Evolutionary conservation across 2,329 filamentous ascomycete species (phyloP), one percentile per base, ranked within the genome.

Genomic region (Botrytis pseudocinerea): DNA sequence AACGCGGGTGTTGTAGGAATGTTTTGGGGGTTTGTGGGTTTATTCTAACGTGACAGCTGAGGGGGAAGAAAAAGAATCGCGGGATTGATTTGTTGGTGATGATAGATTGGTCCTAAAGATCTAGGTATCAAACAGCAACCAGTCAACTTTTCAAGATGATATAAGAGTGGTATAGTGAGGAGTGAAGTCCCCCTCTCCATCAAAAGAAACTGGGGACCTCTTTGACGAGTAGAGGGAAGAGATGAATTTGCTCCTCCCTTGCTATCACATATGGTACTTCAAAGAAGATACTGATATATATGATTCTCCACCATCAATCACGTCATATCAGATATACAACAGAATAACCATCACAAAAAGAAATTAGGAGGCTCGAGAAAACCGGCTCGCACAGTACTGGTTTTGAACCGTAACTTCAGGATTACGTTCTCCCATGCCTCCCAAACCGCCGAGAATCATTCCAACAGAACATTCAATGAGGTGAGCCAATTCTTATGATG

Each of bases 261-360:
- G n/a, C 4, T 25, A 10, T 51, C 48, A n/a, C 9, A 12, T 14
- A 54, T n/a, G 25, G 16, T n/a, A n/a, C 25, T n/a, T 54, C 25
- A 14, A n/a, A n/a, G 2, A 6, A n/a, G 10, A n/a, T n/a, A 7
- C n/a, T 5, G 14, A 25, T 16, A 14, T 0, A 54, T 54, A 12
- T 14, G 5, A 54, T 54, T 54, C 48, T n/a, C 48, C 6, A 16
- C 10, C 48, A n/a, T n/a, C 12, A 0, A 9, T n/a, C n/a, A n/a
- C n/a, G n/a, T n/a, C n/a, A n/a, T n/a, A n/a, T n/a, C n/a, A n/a
- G n/a, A n/a, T n/a, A n/a, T n/a, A n/a, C n/a, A n/a, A n/a, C n/a
- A n/a, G n/a, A n/a, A n/a, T n/a, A n/a, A n/a, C 25, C 0, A 9
- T n/a, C 25, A 51, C 6, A n/a, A n/a, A n/a, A n/a, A n/a, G n/a